Base-by-base conservation (phyloP, 2,329 filamentous ascomycete genomes). In the Chaetomium olivaceum region DNA sequence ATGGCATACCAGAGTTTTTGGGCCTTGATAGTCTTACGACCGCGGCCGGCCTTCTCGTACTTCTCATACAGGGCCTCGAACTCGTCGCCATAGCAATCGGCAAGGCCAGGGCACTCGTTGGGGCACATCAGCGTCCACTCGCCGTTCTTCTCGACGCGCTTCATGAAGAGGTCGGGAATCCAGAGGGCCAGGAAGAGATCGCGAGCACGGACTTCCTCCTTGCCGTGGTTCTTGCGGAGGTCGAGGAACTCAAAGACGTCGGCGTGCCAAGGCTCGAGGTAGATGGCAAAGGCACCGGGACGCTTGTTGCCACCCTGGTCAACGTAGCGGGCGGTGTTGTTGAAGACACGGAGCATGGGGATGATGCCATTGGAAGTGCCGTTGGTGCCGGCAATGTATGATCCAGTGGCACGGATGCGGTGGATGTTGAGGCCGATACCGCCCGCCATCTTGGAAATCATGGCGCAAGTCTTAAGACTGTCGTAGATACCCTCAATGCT, bases 1-100 rank as follows among this genome's bases (percentile, higher is more conserved):
- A 99, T 97, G 71, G 94, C 93, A 77, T 98, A 98, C 95, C 95
- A 99, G 65, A 99, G 89, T 86, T 99, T 99, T 85, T 99, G 95
- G 27, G 95, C 95, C 80, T 96, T 95, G 76, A 99, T 83, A 23
- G 91, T 97, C 82, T 91, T 90, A 71, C 93, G 92, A 70, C 95
- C 94, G 74, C 91, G 89, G 72, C 92, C 92, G 77, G 93, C 91
- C 70, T 84, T 84, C 82, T 99, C 95, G 76, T 99, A 99, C 78
- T 88, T 89, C 79, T 95, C 91, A 79, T 97, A 99, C 59, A 99
- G 85, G 68, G 89, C 91, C 80, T 97, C 93, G 70, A 98, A 99
- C 81, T 98, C 94, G 0, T 98, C 95, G 68, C 95, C 95, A 74
- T 98, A 98, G 75, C 96, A 92, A 79, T 99, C 95, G 65, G 95